Percentiles rank a stretch among this genome's conserved stretches.
Evolutionary conservation across 768 basidiomycete species (phyloP).

Genomic region (Rhodotorula kratochvilovae): DNA sequence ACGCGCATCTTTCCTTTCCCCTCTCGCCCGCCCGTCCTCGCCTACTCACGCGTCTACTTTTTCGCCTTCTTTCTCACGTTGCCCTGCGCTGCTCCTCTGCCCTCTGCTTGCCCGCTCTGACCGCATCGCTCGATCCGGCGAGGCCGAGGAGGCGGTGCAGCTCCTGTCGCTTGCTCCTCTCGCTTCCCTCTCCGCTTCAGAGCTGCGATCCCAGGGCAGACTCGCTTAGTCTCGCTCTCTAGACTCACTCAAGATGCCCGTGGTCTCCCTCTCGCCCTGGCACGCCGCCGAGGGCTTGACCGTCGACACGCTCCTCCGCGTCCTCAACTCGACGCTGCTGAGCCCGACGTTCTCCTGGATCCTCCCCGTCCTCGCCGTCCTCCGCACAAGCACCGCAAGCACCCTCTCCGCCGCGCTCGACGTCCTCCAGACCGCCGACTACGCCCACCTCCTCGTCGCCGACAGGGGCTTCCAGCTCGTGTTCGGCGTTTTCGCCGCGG

Average conservation of each 20-base stretch:
- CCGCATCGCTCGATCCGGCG: too few species aligned
- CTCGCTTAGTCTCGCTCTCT: not conserved
- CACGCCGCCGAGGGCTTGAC: constrained; percentile 25
- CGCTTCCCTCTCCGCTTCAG: not conserved
- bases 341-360: constrained; percentile 4
- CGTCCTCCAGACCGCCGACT: too few species aligned
- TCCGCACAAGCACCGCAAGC: not conserved
- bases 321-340: not conserved
- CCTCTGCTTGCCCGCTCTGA: too few species aligned
- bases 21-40: too few species aligned
- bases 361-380: not conserved
- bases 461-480: not conserved
- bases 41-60: too few species aligned
- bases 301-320: constrained; percentile 11
- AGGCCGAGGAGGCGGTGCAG: too few species aligned
- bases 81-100: too few species aligned
- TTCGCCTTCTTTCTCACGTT: too few species aligned
- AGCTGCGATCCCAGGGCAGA: not conserved
- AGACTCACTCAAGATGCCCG: not conserved
- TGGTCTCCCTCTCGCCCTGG: constrained; percentile 8
- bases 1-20: too few species aligned
- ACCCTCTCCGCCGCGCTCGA: not conserved
- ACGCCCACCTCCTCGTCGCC: not conserved
- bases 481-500: not conserved
- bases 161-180: not conserved